These are phyloP conservation scores for Vitis riparia DNA, from an alignment of 164 flowering plant species.

Conservation along the genomic window DNA sequence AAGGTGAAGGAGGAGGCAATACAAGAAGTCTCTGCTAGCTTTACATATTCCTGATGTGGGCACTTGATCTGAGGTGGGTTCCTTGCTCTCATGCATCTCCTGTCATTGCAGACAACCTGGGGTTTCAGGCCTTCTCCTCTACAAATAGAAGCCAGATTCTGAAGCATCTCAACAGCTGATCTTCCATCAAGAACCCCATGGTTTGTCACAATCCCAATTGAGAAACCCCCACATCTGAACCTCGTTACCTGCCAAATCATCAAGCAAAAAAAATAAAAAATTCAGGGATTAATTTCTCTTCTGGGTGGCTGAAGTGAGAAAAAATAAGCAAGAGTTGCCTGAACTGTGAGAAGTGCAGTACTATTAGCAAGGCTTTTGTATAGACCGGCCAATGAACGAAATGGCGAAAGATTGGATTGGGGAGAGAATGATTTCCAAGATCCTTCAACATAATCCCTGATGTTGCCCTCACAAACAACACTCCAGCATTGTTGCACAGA, in stretches of 20 bases:
- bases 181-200: constrained; percentile 49
- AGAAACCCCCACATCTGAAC: constrained; percentile 50
- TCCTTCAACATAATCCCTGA: constrained; percentile 37
- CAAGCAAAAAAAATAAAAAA: background rate
- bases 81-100: constrained; percentile 39
- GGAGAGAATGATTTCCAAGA: constrained; percentile 39
- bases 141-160: constrained; percentile 37
- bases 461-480: constrained; percentile 29
- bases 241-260: constrained; percentile 39
- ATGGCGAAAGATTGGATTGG: constrained; percentile 37
- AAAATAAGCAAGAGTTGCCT: constrained; percentile 24
- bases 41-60: too few relatives aligned
- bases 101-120: constrained; percentile 19
- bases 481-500: constrained; percentile 1
- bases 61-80: constrained; percentile 19
- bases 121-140: constrained; percentile 36
- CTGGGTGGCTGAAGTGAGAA: too few relatives aligned
- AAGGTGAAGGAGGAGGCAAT: constrained; percentile 32
- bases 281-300: too few relatives aligned
- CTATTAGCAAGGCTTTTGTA: constrained; percentile 22
- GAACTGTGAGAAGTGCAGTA: constrained; percentile 42
- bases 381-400: constrained; percentile 32
- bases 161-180: constrained; percentile 45
- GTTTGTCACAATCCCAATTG: constrained; percentile 44
- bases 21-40: constrained; percentile 5